Base-by-base conservation (phyloP, 495 filamentous ascomycete genomes). In the Pseudevernia furfuracea region DNA sequence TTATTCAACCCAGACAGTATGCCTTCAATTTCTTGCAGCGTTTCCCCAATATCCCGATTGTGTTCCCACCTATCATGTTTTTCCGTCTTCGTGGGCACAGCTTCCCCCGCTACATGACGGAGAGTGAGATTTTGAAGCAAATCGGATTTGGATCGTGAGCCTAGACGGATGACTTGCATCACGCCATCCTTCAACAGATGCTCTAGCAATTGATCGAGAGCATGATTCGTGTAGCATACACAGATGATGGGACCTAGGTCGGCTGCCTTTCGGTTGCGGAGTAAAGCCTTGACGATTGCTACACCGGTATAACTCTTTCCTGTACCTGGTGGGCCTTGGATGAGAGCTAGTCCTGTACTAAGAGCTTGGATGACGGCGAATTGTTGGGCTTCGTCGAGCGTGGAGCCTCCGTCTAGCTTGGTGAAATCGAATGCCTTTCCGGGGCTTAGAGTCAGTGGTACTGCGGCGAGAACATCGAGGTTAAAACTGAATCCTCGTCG, bases 281-380 rank as follows among this genome's bases (percentile, higher is more conserved):
- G 72, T 10, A 93, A 71, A 2, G 84, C 81, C 66, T 89, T 83
- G 28, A 90, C 78, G 57, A 85, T 69, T 41, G 78, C 74, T n/a
- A 84, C 79, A 5, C 83, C 85, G 0, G 80, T 82, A 63, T 79
- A 89, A 60, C 78, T 82, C 71, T 95, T 94, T 6, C 90, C 90
- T 4, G 89, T 92, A 1, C 90, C 90, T 6, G 90, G 90, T 0
- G 90, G 90, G 0, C 90, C 90, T 77, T 94, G 89, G 38, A 92
- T 88, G 0, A 91, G 74, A 10, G 83, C 83, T 30, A 91, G 66
- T 7, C 74, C 74, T 5, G 80, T 77, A 3, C 76, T 79, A 5
- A 95, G 74, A 21, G 83, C 76, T 36, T 78, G 70, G 4, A 88
- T 69, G 21, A 90, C 71, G 6, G 86, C 83, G 0, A 70, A 49